Evolutionary conservation across 139 green algal genomes (phyloP).

Genomic region (Micractinium conductrix): DNA sequence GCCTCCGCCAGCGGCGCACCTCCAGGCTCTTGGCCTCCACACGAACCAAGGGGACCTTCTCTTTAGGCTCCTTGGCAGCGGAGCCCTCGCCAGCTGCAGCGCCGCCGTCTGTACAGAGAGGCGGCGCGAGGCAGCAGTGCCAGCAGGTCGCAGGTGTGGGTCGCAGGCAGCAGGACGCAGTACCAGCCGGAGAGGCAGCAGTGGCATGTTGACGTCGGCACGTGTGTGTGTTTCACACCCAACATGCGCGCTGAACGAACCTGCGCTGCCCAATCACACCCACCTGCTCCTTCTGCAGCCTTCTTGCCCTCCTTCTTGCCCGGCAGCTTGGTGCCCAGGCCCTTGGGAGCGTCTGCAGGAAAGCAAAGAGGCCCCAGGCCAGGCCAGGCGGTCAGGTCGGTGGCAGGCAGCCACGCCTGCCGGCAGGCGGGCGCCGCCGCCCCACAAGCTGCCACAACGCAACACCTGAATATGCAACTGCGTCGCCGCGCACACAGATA

Average conservation of each 20-base stretch:
- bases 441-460: too few species aligned
- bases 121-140: too few species aligned
- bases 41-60: constrained; percentile 7
- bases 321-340: constrained; percentile 17
- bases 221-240: too few species aligned
- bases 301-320: constrained; percentile 24
- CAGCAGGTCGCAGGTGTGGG: too few species aligned
- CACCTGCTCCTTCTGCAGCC: background rate
- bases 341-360: constrained; percentile 21
- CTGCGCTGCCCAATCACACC: too few species aligned
- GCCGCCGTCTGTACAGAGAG: background rate
- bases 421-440: background rate
- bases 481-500: background rate
- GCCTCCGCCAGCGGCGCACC: background rate
- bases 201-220: too few species aligned
- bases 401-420: background rate
- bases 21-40: constrained; percentile 26
- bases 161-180: too few species aligned
- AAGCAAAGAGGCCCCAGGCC: too few species aligned
- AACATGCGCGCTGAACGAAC: too few species aligned
- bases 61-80: background rate
- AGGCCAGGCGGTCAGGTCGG: background rate
- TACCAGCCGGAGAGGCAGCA: too few species aligned
- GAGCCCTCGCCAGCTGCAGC: background rate
- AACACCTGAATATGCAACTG: too few species aligned